Evolutionary conservation across 1,139 yeast species (phyloP).

Genomic region (Debaryomyces udenii): DNA sequence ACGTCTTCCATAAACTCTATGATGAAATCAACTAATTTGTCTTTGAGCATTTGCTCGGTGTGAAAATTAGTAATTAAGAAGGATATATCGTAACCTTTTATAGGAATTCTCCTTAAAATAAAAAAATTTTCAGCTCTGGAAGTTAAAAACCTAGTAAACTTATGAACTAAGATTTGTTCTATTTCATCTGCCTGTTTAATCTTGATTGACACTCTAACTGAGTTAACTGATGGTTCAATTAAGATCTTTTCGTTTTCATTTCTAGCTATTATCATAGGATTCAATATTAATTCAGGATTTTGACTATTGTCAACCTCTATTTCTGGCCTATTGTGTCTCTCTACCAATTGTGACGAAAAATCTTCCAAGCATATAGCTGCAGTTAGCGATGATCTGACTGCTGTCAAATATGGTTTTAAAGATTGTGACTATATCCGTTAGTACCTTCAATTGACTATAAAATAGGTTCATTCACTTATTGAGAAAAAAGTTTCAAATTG

Average conservation of each 20-base stretch:
- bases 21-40: conserved; percentile 91
- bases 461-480: no score
- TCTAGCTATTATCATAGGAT: conserved; percentile 89
- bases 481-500: not conserved
- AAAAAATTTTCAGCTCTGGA: conserved; percentile 95
- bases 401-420: conserved; percentile 88
- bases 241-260: conserved; percentile 91
- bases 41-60: conserved; percentile 94
- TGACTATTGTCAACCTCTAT: conserved; percentile 71
- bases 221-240: conserved; percentile 92
- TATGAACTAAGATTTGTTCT: conserved; percentile 90
- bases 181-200: conserved; percentile 98
- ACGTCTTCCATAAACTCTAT: conserved; percentile 99
- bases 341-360: conserved; percentile 93
- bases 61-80: conserved; percentile 92
- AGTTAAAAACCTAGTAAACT: conserved; percentile 89
- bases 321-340: conserved; percentile 97
- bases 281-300: conserved; percentile 80
- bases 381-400: conserved; percentile 90
- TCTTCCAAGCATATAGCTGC: conserved; percentile 95
- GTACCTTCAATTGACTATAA: conserved; percentile 8
- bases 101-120: conserved; percentile 88
- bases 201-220: conserved; percentile 83
- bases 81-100: conserved; percentile 89
- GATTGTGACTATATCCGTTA: conserved; percentile 70